Evolutionary conservation across 2,329 filamentous ascomycete genomes (phyloP).

Genomic region (Plenodomus biglobosus): DNA sequence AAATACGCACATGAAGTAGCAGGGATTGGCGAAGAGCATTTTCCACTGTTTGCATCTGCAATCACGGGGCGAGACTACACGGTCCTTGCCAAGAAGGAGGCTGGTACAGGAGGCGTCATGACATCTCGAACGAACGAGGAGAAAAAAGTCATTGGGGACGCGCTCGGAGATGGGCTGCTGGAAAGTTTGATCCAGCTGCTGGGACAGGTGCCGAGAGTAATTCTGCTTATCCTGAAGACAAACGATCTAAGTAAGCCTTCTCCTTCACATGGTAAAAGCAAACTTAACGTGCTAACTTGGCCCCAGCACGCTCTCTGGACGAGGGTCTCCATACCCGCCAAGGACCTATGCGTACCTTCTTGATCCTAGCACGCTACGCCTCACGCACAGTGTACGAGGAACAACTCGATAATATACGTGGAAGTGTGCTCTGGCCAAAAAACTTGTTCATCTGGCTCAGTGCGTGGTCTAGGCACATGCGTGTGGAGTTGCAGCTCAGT

Average conservation of each 20-base stretch:
- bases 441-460: constrained; percentile 55
- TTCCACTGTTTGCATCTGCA: constrained; percentile 91
- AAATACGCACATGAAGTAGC: constrained; percentile 87
- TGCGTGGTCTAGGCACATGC: constrained; percentile 57
- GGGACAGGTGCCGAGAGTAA: constrained; percentile 85
- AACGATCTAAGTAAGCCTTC: constrained; percentile 78
- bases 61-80: constrained; percentile 93
- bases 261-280: background rate
- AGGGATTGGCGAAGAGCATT: constrained; percentile 83
- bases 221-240: constrained; percentile 93
- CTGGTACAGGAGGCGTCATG: constrained; percentile 46
- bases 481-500: constrained; percentile 60
- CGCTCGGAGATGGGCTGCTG: constrained; percentile 83
- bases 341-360: constrained; percentile 62
- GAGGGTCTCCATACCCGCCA: constrained; percentile 79
- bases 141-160: constrained; percentile 81
- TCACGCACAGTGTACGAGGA: constrained; percentile 64
- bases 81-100: constrained; percentile 62
- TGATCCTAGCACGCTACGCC: constrained; percentile 66
- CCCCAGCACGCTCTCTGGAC: constrained; percentile 75
- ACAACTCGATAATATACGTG: constrained; percentile 54
- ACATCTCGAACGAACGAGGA: constrained; percentile 68
- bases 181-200: constrained; percentile 86
- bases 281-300: constrained; percentile 9
- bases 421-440: constrained; percentile 54